phyloP scores from a whole-genome alignment of 495 filamentous ascomycete genomes.

The Platismatia glauca region DNA sequence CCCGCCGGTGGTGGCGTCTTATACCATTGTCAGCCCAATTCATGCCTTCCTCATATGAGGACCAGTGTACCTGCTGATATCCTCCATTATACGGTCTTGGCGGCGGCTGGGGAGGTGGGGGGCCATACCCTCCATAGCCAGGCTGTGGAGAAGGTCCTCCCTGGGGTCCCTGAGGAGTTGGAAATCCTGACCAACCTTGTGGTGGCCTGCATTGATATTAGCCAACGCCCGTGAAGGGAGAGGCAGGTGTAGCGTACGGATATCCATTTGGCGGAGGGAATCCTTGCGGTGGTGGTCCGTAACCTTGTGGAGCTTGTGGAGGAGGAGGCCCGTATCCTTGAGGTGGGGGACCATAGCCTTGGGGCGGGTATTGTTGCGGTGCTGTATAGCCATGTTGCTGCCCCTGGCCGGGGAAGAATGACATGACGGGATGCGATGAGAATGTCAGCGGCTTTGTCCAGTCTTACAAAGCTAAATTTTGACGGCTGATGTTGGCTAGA shows the following conservation, averaged over 20 bases:
- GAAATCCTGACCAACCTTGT: conserved; percentile 34
- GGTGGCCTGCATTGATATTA: conserved; percentile 16
- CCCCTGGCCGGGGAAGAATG: conserved; percentile 40
- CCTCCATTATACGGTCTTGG: conserved; percentile 35
- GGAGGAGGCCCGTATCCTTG: conserved; percentile 27
- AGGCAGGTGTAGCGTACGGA: conserved; percentile 7
- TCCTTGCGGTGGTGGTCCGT: conserved; percentile 18
- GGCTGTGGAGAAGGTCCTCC: conserved; percentile 29
- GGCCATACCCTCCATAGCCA: conserved; percentile 40
- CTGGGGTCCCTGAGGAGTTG: conserved; percentile 36
- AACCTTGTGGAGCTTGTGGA: conserved; percentile 21
- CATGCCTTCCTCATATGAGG: not conserved
- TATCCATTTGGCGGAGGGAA: conserved; percentile 17
- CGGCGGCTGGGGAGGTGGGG: conserved; percentile 29
- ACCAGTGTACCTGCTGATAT: conserved; percentile 34
- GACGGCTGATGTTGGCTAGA: too few relatives aligned
- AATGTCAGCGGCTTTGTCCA: not conserved
- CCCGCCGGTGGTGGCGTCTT: conserved; percentile 27
- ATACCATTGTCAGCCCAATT: conserved; percentile 26
- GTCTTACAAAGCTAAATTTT: not conserved
- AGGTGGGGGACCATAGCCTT: conserved; percentile 28
- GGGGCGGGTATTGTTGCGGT: conserved; percentile 33
- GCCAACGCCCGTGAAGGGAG: not conserved
- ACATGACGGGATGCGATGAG: conserved; percentile 29
- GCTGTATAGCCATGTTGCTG: conserved; percentile 42